Base-by-base conservation (phyloP, 176 grass and related monocot species). In the Juncus effusus region DNA sequence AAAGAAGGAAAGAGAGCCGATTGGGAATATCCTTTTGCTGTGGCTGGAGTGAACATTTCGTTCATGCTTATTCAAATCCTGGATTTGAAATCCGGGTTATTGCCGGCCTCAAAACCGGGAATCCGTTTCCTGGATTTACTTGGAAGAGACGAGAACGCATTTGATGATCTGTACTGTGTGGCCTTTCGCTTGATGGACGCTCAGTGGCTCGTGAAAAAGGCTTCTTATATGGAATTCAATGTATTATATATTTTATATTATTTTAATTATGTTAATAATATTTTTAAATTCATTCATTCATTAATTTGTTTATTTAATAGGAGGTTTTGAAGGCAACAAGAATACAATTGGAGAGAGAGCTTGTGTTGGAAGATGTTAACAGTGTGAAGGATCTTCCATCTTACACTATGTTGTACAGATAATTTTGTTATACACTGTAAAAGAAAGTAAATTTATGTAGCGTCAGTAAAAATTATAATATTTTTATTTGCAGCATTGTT, bases 221-320 rank as follows among this genome's bases (percentile, higher is more conserved):
- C 94, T 61, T 97, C 94, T 3, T 97, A 97, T 69, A 92, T 97
- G 94, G 88, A 97, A 73, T 97, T 97, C 60, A 89, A 92, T 82
- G 94, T 92, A 73, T 11, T 57, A 77, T 38, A 55, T 11, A 3
- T 36, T 64, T 75, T 5, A 8, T 61, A 10, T 45, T 63, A 10
- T 4, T 0, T 45, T 36, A 28, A 28, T 28, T 28, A 28, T 47
- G 44, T 47, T 47, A 6, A 6, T 47, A 47, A 47, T 47, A 47
- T 47, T 47, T 47, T 47, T 47, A 6, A 4, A 45, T 4, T 7
- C 42, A 47, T 47, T 57, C 2, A 61, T 42, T 13, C 35, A 28
- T 28, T 28, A 28, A 16, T 14, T 42, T 11, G 57, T 84, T 7
- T 6, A 69, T 40, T 49, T 16, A 65, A 16, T 78, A 97, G 93